phyloP scores from a whole-genome alignment of 2,329 filamentous ascomycete species.

The Falciphora oryzae region DNA sequence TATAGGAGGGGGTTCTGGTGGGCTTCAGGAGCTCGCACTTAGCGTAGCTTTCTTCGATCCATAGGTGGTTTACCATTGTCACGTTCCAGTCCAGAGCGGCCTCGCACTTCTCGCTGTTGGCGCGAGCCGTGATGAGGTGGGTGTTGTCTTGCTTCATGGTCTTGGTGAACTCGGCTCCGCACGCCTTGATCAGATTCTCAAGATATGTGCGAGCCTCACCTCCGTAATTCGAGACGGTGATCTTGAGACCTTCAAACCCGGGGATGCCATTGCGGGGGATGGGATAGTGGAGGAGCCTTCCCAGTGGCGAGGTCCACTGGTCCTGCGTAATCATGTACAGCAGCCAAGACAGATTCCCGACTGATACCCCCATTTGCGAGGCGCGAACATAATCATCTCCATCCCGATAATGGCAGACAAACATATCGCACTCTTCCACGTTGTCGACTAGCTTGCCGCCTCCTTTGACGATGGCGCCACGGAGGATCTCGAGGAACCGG shows the following conservation, averaged over 20 bases:
- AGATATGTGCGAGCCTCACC: slow-evolving; percentile 91
- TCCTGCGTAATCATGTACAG: slow-evolving; percentile 88
- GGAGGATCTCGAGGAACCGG: slow-evolving; percentile 61
- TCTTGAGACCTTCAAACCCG: slow-evolving; percentile 69
- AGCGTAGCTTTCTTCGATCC: slow-evolving; percentile 96
- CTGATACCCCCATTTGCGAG: slow-evolving; percentile 69
- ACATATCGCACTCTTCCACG: slow-evolving; percentile 70
- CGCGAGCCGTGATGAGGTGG: slow-evolving; percentile 87
- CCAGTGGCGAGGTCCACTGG: slow-evolving; percentile 79
- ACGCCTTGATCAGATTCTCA: slow-evolving; percentile 80
- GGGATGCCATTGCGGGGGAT: slow-evolving; percentile 69
- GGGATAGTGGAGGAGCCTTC: slow-evolving; percentile 84
- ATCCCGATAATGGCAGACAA: slow-evolving; percentile 81
- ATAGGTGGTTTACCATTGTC: slow-evolving; percentile 86
- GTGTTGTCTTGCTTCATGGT: slow-evolving; percentile 95
- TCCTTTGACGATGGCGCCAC: slow-evolving; percentile 63
- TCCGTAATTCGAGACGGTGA: slow-evolving; percentile 94
- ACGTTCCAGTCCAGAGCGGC: slow-evolving; percentile 92
- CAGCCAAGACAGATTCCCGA: slow-evolving; percentile 91
- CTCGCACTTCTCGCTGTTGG: slow-evolving; percentile 85
- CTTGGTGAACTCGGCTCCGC: slow-evolving; percentile 86
- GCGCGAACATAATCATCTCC: slow-evolving; percentile 73
- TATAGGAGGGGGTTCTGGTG: slow-evolving; percentile 70
- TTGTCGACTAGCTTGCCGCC: slow-evolving; percentile 63
- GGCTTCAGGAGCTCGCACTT: slow-evolving; percentile 72